Base-by-base conservation (phyloP, 768 basidiomycete genomes). In the Arthromyces matolae region DNA sequence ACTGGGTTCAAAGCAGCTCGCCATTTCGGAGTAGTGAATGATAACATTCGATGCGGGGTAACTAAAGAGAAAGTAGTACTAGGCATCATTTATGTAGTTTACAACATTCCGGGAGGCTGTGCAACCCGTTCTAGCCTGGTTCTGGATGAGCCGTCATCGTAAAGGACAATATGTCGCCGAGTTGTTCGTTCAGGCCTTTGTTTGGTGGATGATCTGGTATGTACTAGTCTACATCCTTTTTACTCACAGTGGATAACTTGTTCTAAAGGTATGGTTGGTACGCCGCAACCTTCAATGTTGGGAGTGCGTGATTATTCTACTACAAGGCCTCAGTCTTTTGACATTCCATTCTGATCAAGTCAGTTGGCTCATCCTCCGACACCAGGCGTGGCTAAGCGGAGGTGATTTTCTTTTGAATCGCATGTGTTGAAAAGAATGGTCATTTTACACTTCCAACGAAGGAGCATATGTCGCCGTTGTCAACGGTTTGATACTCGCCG, bases 241-340 rank as follows among this genome's bases (percentile, higher is more conserved):
- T 29, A 7, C 6, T 8, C 16, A 7, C 20, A 12, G 9, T 28
- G 7, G 32, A 27, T 3, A 31, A 12, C 19, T 6, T 3, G 14
- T 13, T 42, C 27, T 31, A 27, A 22, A 71, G 70, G 29, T 69
- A 61, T 51, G 60, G 66, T 40, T 69, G 64, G 67, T 69, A 67
- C 53, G 46, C 66, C 12, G 54, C 56, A 36, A 65, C 60, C 3
- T 60, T 67, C 48, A 53, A 68, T 22, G 49, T 71, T 36, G 67
- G 66, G 38, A 38, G 69, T 68, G 41, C 35, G 63, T 57, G 13
- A 19, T 22, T 4, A 24, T 20, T 16, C 3, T 3, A 25, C 23
- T n/a, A n/a, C n/a, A n/a, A n/a, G n/a, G 13, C 32, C 19, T 41
- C 27, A 9, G 6, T 25, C 16, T 25, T 44, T 41, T 52, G 27